phyloP scores from a whole-genome alignment of 2,329 filamentous ascomycete species.

The Trichoderma sp. region DNA sequence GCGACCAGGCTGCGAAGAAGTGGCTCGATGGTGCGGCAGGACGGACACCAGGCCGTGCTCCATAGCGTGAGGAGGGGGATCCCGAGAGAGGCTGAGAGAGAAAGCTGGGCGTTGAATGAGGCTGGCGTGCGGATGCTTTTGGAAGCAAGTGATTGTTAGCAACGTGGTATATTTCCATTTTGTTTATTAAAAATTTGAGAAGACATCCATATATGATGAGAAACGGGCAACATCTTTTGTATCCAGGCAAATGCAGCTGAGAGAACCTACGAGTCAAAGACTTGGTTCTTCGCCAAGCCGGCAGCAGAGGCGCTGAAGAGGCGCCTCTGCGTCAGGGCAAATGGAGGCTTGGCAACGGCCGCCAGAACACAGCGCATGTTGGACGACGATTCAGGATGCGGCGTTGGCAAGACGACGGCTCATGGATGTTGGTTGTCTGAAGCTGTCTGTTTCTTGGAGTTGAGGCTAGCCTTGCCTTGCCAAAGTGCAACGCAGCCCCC shows the following conservation, averaged over 20 bases:
- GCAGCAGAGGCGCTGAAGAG: background rate
- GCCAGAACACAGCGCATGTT: background rate
- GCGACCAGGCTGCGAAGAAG: constrained; percentile 52
- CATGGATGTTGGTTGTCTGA: background rate
- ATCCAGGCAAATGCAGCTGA: background rate
- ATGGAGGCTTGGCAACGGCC: background rate
- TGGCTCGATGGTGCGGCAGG: constrained; percentile 54
- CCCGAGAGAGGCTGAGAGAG: constrained; percentile 55
- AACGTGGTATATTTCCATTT: background rate
- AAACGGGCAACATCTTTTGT: background rate
- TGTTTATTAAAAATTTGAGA: no score
- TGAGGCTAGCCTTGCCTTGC: background rate
- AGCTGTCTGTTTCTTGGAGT: background rate
- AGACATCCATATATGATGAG: background rate
- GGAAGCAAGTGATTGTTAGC: background rate
- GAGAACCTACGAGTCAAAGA: constrained; percentile 28
- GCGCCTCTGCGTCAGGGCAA: background rate
- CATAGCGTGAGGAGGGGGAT: constrained; percentile 61
- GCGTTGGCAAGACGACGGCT: background rate
- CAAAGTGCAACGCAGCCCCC: background rate
- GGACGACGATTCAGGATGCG: background rate
- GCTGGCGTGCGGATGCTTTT: constrained; percentile 55
- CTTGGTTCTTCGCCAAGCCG: constrained; percentile 27
- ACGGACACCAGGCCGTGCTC: constrained; percentile 60
- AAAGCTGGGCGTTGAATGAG: constrained; percentile 57